Conservation (phyloP, 163 green algal species). For the Chlamydomonas reinhardtii region DNA sequence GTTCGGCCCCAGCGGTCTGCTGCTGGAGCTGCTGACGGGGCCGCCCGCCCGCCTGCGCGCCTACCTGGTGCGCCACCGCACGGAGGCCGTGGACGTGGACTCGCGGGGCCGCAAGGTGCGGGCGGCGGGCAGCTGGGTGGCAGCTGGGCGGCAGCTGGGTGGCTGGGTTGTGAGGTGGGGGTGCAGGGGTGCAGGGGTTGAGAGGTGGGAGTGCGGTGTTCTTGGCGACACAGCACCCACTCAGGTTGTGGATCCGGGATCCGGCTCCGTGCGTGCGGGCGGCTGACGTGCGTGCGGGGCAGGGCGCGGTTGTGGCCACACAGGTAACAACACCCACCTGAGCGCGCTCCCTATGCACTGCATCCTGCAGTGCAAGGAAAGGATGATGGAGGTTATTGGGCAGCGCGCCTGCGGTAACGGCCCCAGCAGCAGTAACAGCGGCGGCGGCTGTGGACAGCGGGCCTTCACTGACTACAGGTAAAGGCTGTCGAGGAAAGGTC, state of each 20-base stretch:
- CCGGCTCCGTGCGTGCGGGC: too few relatives aligned
- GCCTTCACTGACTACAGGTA: conserved; percentile 22
- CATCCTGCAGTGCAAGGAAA: conserved; percentile 49
- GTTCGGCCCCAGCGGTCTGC: conserved; percentile 45
- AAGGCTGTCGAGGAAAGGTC: background rate
- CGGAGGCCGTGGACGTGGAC: conserved; percentile 64
- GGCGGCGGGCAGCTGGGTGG: too few relatives aligned
- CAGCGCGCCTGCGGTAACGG: background rate
- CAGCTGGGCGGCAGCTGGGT: too few relatives aligned
- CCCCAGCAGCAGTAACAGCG: background rate
- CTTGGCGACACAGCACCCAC: too few relatives aligned
- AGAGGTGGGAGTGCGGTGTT: too few relatives aligned
- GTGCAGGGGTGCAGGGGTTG: too few relatives aligned
- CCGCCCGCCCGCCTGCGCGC: background rate
- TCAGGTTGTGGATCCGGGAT: too few relatives aligned
- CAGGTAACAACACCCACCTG: too few relatives aligned
- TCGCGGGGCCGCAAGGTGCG: conserved; percentile 51
- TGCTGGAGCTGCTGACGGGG: conserved; percentile 59
- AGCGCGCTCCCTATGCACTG: too few relatives aligned
- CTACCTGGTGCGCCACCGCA: conserved; percentile 59
- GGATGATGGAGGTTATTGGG: conserved; percentile 35
- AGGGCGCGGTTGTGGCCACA: too few relatives aligned
- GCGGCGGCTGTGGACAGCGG: background rate
- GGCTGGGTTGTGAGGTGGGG: too few relatives aligned
- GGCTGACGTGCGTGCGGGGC: too few relatives aligned